Evolutionary conservation across 768 basidiomycete genomes (phyloP), one percentile per base, ranked within the genome.

Genomic region (Albatrellus ellisii): DNA sequence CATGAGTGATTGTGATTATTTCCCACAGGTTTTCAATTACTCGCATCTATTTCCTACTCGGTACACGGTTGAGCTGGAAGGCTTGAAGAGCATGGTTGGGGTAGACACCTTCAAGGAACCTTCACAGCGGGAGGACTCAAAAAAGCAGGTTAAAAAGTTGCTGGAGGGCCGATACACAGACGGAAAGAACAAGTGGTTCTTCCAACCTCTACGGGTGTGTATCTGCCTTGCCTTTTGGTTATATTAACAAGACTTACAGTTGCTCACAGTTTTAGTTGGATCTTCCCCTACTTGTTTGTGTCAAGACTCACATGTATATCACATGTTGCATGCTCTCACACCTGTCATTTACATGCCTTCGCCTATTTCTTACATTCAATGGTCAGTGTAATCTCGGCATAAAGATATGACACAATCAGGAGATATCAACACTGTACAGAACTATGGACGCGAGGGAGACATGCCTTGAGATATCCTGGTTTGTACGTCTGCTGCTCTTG

Each of bases 111-210:
- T 98, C 81, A 92, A 94, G 70, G 92, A 99, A 72, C 85, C 87
- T 41, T 74, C 90, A 54, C 87, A 94, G 62, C 79, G 94, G 50
- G 88, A 91, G 68, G 78, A 91, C 52, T 75, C 89, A 36, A 95
- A 94, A 70, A 97, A 97, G 75, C 78, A 69, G 52, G 77, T 98
- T 63, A 97, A 95, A 78, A 95, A 94, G 68, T 61, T 87, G 61
- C 66, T 99, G 41, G 95, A 98, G 77, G 92, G 98, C 58, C 73
- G 92, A 46, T 95, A 98, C 77, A 71, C 72, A 37, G 65, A 69
- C 39, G 95, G 95, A 46, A 92, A 94, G 78, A 97, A 95, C 79
- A 79, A 80, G 64, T 98, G 92, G 92, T 97, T 92, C 76, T 92
- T 91, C 79, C 73, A 77, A 49, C 60, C 81, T 42, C 77, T 90